Base-by-base conservation (phyloP, 2,329 filamentous ascomycete genomes). In the Botrytis hyacinthi region DNA sequence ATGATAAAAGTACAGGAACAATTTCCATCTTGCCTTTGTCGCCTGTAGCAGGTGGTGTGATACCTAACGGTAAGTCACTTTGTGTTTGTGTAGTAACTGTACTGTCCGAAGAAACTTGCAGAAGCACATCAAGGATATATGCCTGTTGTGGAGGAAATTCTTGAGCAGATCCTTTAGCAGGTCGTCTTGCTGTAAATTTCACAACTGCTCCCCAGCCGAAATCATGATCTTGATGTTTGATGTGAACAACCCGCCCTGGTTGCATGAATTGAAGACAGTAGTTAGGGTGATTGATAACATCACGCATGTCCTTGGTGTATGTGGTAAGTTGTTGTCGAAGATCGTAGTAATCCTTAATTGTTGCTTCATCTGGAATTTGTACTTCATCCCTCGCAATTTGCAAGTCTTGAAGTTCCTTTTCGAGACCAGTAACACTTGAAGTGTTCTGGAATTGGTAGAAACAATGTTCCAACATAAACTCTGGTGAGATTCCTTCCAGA, bases 391-490 rank as follows among this genome's bases (percentile, higher is more conserved):
- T 89, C 81, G 95, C 89, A 74, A 89, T 88, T 81, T 98, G 94
- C 46, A 98, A 84, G 65, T 92, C 87, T 80, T 90, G 89, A 74
- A 98, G 85, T 77, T 97, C 91, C 81, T 93, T 93, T 83, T 99
- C 96, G 35, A 98, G 83, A 20, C 87, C 86, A 32, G 93, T 92
- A 14, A 98, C 94, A 77, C 92, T 94, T 18, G 95, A 93, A 2
- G 93, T 93, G 79, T 97, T 98, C 82, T 99, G 96, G 84, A 99
- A 99, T 82, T 99, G 96, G 82, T 93, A 97, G 85, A 99, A 99
- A 81, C 96, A 99, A 78, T 92, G 90, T 84, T 98, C 95, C n/a
- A 99, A 86, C 96, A 99, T 99, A 80, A 93, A 98, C 79, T 99
- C 95, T 3, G 97, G 96, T 14, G 95, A 98, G 69, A 99, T 97